Base-by-base conservation (phyloP, 306 rosid genomes). In the Vachellia pachyceras region DNA sequence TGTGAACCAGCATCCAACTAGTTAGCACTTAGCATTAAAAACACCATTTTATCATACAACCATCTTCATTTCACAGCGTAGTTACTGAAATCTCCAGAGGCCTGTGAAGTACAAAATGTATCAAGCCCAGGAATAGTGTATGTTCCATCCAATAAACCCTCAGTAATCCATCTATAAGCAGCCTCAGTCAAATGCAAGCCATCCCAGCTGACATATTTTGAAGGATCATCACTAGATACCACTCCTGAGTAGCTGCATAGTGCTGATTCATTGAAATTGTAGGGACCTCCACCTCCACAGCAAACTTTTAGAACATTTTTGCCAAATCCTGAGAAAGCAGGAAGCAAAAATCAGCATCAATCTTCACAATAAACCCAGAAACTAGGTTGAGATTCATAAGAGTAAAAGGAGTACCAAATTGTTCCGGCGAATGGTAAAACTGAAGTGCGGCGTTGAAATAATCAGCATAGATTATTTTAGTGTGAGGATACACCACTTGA, bases 131-230 rank as follows among this genome's bases (percentile, higher is more conserved):
- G 89, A 52, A 42, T 68, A 47, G 87, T 83, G 76, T 86, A 83
- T 29, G 83, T 46, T 50, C 87, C 89, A 67, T 86, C 67, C 78
- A 90, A 57, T 46, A 87, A 67, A 55, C 70, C 86, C n/a, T 12
- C 41, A 40, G 91, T 33, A 5, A 93, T 87, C 80, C 82, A 69
- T 44, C 77, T 73, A 87, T 91, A 80, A 39, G 97, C 96, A 66
- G 92, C 90, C 65, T 91, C 94, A 0, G 97, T 88, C 17, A 89
- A 64, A 81, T 91, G 96, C 72, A 83, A 77, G 44, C 91, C 93
- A 80, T 90, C 93, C 93, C 93, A 90, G 22, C 83, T 54, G 18
- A 86, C 76, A 82, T 84, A 88, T 20, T 82, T 60, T 13, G 90
- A 84, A 15, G 90, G 91, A 58, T 88, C 87, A 71, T 82, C 86